Evolutionary conservation across 2,329 filamentous ascomycete species (phyloP), one percentile per base, ranked within the genome.

Genomic region (Fusarium proliferatum): DNA sequence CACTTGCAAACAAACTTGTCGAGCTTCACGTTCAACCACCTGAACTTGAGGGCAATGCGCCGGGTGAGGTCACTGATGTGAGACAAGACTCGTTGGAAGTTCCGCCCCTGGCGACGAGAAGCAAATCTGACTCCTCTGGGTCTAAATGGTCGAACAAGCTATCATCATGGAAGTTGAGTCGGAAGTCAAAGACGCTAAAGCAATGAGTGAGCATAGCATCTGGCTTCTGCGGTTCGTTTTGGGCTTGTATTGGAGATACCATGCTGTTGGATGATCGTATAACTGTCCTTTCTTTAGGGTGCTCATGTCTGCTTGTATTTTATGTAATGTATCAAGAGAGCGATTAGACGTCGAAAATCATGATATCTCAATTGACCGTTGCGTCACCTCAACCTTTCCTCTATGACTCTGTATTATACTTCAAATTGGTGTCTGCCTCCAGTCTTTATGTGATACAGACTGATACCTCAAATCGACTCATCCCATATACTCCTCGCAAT

Each of bases 261-360:
- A 56, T n/a, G 8, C 11, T 36, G 19, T 34, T 17, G 17, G 16
- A 42, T 38, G 23, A 16, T 51, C 3, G 23, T 19, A 15, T 7
- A 30, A 19, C 43, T 33, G 43, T 38, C 16, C 6, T 56, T 66
- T 42, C 10, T 30, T 92, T 2, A 86, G 88, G 1, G 90, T 8
- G 2, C 7, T 7, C 13, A 91, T 45, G 82, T 16, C 7, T 36
- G 3, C 28, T 15, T 38, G 13, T 16, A 23, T 9, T 59, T 38
- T 28, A n/a, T 28, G 9, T 3, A 17, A 36, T 11, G 7, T 19
- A 13, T 36, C 9, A 28, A 10, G 23, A 55, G 9, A 21, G 2
- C 2, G 7, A 17, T 13, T 28, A 12, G 19, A 28, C 10, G 10
- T n/a, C 15, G 15, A 41, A 16, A 6, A 0, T 21, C 3, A 30